Evolutionary conservation across 208 protist species (phyloP), one percentile per base, ranked within the genome.

Genomic region (Trypanosomatidae sp.): DNA sequence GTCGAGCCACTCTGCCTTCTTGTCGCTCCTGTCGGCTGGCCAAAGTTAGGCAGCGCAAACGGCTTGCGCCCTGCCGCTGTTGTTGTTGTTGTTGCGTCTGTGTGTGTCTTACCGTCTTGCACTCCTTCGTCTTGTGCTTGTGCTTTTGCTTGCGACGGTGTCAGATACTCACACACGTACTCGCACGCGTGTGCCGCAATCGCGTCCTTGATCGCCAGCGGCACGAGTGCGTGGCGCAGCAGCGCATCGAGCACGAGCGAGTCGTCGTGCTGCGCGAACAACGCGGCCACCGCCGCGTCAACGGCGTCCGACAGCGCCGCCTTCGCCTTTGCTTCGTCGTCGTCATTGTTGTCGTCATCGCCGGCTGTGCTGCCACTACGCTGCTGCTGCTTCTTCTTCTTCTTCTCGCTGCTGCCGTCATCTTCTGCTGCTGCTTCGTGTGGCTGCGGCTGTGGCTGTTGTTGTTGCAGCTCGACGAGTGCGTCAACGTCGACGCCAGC

Each of bases 21-120:
- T n/a, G n/a, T 35, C 11, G 11, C n/a, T 15, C 30, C 30, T 11
- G 30, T 35, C 55, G 27, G 33, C 4, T 2, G 44, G 22, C 69
- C 72, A 64, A 92, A 92, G 42, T 88, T 71, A 16, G 84, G 84
- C 48, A 79, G 19, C 10, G 50, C 76, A 25, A 70, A 88, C 27
- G 58, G 33, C 37, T 3, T 41, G 27, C 13, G 33, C 16, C 25
- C 46, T 18, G 1, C 0, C 23, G n/a, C 33, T 37, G 7, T 2
- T 20, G 15, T 39, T 37, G 28, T 8, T 32, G 21, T 52, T 33
- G 2, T 1, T 18, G n/a, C 33, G 37, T 3, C 3, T 20, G 16
- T 39, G 27, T 26, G 2, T 27, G 21, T 52, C 23, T 6, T 6
- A 18, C 7, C 41, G n/a, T 1, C 33, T 2, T 0, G 10, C 3